phyloP scores from a whole-genome alignment of 306 rosid genomes.

The Oemleria cerasiformis region DNA sequence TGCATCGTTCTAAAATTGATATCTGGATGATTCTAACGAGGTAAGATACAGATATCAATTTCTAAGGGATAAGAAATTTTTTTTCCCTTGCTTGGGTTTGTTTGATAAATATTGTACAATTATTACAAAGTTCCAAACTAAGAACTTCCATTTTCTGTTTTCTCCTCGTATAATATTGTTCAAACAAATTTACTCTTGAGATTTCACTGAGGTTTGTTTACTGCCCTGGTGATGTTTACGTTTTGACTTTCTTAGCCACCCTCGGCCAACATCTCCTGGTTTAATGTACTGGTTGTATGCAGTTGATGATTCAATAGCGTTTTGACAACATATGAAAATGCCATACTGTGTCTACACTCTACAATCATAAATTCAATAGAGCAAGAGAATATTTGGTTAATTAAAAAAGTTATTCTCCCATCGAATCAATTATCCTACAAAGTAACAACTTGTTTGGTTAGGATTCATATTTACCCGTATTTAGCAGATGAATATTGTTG shows the following conservation, averaged over 20 bases:
- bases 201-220: neutral
- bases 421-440: neutral
- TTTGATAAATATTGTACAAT: neutral
- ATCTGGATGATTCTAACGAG: conserved; percentile 60
- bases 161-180: neutral
- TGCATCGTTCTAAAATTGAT: conserved; percentile 64
- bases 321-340: neutral
- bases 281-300: neutral
- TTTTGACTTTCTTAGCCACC: neutral
- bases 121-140: neutral
- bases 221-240: neutral
- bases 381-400: neutral
- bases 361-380: neutral
- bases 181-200: conserved; percentile 1
- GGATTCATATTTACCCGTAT: neutral
- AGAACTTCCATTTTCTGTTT: neutral
- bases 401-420: neutral
- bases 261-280: neutral
- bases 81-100: neutral
- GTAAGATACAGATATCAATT: conserved; percentile 27
- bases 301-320: neutral
- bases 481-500: neutral
- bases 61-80: neutral
- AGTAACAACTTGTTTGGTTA: neutral
- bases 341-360: neutral